Evolutionary conservation across 2,329 filamentous ascomycete species (phyloP).

Genomic region (Fusarium palustre): DNA sequence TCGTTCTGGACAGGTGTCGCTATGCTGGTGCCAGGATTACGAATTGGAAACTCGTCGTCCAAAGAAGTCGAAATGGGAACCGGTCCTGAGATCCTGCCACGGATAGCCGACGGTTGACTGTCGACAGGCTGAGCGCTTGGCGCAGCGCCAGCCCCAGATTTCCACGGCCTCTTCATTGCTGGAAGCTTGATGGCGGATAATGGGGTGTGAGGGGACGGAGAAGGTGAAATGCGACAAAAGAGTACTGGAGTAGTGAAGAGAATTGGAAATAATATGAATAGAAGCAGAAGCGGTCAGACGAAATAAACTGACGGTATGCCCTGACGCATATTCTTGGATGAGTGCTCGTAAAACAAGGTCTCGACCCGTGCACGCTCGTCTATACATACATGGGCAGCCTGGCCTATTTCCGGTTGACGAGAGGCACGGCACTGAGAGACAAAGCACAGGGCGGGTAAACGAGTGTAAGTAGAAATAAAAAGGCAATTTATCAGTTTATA

Average conservation of each 20-base stretch:
- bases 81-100: conserved; percentile 71
- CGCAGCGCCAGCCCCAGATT: conserved; percentile 55
- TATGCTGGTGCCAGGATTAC: conserved; percentile 55
- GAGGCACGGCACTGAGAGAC: conserved; percentile 23
- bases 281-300: conserved; percentile 23
- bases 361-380: conserved; percentile 37
- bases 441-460: conserved; percentile 32
- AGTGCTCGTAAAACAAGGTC: conserved; percentile 38
- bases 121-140: conserved; percentile 39
- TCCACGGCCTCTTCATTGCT: conserved; percentile 60
- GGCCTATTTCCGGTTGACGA: conserved; percentile 40
- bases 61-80: conserved; percentile 64
- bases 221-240: conserved; percentile 14
- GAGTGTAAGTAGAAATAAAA: conserved; percentile 41
- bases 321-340: conserved; percentile 42
- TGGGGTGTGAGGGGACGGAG: conserved; percentile 6
- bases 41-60: conserved; percentile 67
- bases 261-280: conserved; percentile 28
- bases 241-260: conserved; percentile 23
- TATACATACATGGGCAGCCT: conserved; percentile 45
- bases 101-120: conserved; percentile 60
- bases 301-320: conserved; percentile 29
- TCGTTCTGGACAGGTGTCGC: conserved; percentile 49
- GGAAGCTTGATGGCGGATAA: conserved; percentile 16
- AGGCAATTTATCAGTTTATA: conserved; percentile 38